phyloP scores from a whole-genome alignment of 164 flowering plant species.

The Sedum album region DNA sequence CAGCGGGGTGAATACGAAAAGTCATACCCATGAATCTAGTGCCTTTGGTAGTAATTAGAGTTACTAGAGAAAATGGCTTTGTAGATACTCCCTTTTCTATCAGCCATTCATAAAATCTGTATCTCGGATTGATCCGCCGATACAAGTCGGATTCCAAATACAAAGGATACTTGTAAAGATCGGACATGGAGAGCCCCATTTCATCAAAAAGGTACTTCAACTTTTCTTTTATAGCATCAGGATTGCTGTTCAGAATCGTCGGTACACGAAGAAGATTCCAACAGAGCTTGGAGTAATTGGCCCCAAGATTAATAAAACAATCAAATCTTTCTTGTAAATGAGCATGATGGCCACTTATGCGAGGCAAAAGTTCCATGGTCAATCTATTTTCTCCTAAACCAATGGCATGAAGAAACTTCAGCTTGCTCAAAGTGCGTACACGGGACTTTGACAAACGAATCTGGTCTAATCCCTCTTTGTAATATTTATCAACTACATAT shows the following conservation, averaged over 20 bases:
- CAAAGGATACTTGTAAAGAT: slow-evolving; percentile 42
- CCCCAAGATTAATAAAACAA: slow-evolving; percentile 34
- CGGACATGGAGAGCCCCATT: slow-evolving; percentile 32
- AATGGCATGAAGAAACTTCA: slow-evolving; percentile 42
- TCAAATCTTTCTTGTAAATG: slow-evolving; percentile 49
- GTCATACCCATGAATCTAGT: slow-evolving; percentile 38
- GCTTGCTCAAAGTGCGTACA: slow-evolving; percentile 26
- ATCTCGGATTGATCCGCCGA: slow-evolving; percentile 51
- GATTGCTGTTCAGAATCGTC: slow-evolving; percentile 44
- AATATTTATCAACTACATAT: slow-evolving; percentile 27
- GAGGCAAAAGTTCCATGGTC: slow-evolving; percentile 26
- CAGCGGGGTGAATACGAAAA: slow-evolving; percentile 42
- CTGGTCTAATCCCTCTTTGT: slow-evolving; percentile 22
- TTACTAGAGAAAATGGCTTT: slow-evolving; percentile 35
- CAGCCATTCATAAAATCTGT: slow-evolving; percentile 45
- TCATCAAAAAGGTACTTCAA: slow-evolving; percentile 37
- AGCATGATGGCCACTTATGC: slow-evolving; percentile 29
- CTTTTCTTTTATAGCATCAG: slow-evolving; percentile 31
- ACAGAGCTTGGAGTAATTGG: slow-evolving; percentile 44
- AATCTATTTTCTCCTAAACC: slow-evolving; percentile 57
- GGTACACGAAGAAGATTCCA: slow-evolving; percentile 29
- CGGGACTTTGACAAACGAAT: slow-evolving; percentile 19
- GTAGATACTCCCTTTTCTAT: slow-evolving; percentile 28
- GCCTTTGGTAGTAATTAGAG: slow-evolving; percentile 47
- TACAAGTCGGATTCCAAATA: slow-evolving; percentile 51